A percentile compares a stretch with the other conserved stretches of the same genome.
Conservation (phyloP, 768 basidiomycete species). For the Podaxis mareebaensis region DNA sequence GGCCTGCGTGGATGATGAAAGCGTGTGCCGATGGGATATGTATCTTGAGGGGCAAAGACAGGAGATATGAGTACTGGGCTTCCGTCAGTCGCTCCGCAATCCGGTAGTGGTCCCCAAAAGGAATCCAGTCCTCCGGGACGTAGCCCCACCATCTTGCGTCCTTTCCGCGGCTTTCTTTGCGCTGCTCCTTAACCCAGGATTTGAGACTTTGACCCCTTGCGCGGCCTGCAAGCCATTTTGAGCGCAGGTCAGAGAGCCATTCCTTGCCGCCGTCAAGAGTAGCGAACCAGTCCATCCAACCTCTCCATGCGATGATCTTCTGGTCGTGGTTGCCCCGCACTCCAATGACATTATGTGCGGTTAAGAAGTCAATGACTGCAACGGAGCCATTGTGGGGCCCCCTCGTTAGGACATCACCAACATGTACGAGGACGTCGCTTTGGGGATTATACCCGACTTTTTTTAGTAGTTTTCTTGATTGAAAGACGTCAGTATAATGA, state of each 20-base stretch:
- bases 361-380: conserved; percentile 64
- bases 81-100: conserved; percentile 69
- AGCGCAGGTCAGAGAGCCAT: conserved; percentile 49
- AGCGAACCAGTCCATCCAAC: conserved; percentile 82
- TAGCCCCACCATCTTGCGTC: conserved; percentile 44
- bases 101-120: conserved; percentile 76
- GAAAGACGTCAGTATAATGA: neutral
- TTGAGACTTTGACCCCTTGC: neutral
- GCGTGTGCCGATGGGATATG: conserved; percentile 76
- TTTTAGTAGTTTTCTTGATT: conserved; percentile 57
- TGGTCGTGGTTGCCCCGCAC: conserved; percentile 97
- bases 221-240: neutral
- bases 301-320: conserved; percentile 83
- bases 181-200: conserved; percentile 20
- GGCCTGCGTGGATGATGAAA: conserved; percentile 81
- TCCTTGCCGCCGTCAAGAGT: conserved; percentile 40
- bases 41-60: conserved; percentile 70
- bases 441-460: conserved; percentile 59
- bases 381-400: conserved; percentile 61
- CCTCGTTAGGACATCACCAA: conserved; percentile 83
- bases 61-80: conserved; percentile 69
- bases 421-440: conserved; percentile 73
- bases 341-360: conserved; percentile 63
- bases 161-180: conserved; percentile 17
- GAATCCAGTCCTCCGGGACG: conserved; percentile 70